Conservation (phyloP, 257 asterid species). For the Solanum habrochaites region DNA sequence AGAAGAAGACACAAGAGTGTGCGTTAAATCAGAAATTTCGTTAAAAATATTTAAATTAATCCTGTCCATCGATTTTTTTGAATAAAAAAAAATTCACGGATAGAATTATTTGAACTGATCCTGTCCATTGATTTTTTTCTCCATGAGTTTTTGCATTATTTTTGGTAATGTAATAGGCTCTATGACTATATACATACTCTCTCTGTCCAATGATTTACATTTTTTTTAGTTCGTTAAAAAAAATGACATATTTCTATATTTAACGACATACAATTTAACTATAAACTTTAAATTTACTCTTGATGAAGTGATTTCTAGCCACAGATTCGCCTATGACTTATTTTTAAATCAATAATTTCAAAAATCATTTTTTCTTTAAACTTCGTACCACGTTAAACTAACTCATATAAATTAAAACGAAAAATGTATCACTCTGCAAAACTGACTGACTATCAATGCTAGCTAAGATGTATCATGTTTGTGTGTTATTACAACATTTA, state of each 20-base stretch:
- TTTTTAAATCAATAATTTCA: too few relatives aligned
- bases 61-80: too few relatives aligned
- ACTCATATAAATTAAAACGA: not conserved
- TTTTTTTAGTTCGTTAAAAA: too few relatives aligned
- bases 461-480: not conserved
- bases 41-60: not conserved
- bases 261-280: not conserved
- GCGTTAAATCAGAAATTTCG: not conserved
- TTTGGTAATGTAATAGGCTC: not conserved
- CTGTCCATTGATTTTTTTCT: not conserved
- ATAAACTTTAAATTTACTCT: too few relatives aligned
- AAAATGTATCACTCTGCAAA: not conserved
- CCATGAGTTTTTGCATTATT: not conserved
- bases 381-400: fast-evolving
- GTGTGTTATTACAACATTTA: not conserved
- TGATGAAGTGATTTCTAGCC: not conserved
- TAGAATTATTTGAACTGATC: not conserved
- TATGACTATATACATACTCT: too few relatives aligned
- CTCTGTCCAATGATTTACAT: too few relatives aligned
- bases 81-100: not conserved
- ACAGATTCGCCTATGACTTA: too few relatives aligned
- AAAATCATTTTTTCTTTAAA: not conserved
- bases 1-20: not conserved
- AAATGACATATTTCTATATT: too few relatives aligned
- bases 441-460: not conserved